A percentile compares a stretch with the other conserved stretches of the same genome.
These are phyloP conservation scores for Claviceps sp. DNA, from an alignment of 2,329 filamentous ascomycete species.

Conservation along the genomic window DNA sequence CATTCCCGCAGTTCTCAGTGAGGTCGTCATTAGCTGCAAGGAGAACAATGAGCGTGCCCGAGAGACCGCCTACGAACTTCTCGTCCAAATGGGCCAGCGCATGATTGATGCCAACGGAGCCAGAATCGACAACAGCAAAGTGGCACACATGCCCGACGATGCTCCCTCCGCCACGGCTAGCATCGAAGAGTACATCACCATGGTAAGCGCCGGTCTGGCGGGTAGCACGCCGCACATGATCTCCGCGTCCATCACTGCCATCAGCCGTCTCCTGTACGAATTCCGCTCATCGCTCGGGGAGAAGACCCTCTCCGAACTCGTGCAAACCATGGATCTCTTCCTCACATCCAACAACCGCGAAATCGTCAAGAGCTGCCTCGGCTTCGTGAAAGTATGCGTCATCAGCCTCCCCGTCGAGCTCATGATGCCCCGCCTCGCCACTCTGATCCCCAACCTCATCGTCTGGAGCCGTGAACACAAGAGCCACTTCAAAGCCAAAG, in stretches of 20 bases:
- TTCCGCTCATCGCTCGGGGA: conserved; percentile 60
- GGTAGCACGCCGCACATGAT: conserved; percentile 95
- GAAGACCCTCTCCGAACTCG: conserved; percentile 65
- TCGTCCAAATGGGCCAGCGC: conserved; percentile 77
- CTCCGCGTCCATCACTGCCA: conserved; percentile 86
- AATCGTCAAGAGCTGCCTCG: conserved; percentile 86
- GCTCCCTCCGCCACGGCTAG: conserved; percentile 65
- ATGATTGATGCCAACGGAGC: conserved; percentile 55
- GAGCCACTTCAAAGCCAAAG: conserved; percentile 89
- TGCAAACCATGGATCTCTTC: conserved; percentile 93
- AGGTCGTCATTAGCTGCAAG: conserved; percentile 93
- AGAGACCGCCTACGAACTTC: conserved; percentile 75
- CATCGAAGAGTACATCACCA: conserved; percentile 93
- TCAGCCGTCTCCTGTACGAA: conserved; percentile 86
- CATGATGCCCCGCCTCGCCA: conserved; percentile 62
- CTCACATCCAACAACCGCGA: conserved; percentile 93
- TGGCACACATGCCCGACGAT: conserved; percentile 74
- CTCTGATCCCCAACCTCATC: conserved; percentile 79
- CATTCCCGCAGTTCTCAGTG: conserved; percentile 79
- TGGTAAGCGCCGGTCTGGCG: conserved; percentile 91
- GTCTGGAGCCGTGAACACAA: conserved; percentile 98
- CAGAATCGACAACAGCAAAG: conserved; percentile 71
- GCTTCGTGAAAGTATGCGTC: conserved; percentile 92
- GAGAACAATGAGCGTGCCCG: conserved; percentile 94
- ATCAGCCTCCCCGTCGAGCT: conserved; percentile 71